phyloP scores from a whole-genome alignment of 2,329 filamentous ascomycete genomes.

The Lasiodiplodia theobromae region DNA sequence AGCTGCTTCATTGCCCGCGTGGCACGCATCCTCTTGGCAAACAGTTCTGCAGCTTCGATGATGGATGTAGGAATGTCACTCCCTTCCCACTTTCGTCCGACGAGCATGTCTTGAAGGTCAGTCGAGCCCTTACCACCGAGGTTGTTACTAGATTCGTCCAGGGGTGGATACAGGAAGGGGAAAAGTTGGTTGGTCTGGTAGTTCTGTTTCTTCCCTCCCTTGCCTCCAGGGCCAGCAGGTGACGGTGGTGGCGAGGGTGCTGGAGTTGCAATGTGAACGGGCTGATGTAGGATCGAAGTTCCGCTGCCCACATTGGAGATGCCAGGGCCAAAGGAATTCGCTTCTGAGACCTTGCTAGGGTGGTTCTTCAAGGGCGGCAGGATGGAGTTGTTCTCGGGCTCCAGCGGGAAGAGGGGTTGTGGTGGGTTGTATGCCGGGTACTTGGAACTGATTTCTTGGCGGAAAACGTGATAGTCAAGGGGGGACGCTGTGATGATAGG shows the following conservation, averaged over 20 bases:
- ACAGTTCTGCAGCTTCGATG: conserved; percentile 90
- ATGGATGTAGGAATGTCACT: conserved; percentile 94
- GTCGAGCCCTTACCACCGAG: conserved; percentile 88
- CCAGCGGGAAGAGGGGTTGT: conserved; percentile 79
- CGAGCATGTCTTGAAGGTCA: conserved; percentile 78
- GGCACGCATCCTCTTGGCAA: conserved; percentile 88
- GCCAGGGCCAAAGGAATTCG: conserved; percentile 59
- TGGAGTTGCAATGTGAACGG: conserved; percentile 98
- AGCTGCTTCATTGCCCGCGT: conserved; percentile 89
- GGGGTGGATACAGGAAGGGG: conserved; percentile 93
- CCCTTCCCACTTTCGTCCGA: conserved; percentile 90
- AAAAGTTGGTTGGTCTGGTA: conserved; percentile 99
- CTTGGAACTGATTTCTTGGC: conserved; percentile 96
- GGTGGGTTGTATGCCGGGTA: conserved; percentile 97
- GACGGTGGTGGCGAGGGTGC: conserved; percentile 95
- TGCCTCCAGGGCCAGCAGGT: conserved; percentile 80
- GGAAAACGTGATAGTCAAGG: conserved; percentile 93
- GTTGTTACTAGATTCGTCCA: conserved; percentile 87
- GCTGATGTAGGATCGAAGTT: conserved; percentile 87
- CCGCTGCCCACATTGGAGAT: conserved; percentile 55
- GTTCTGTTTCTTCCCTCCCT: conserved; percentile 97
- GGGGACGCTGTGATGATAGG: conserved; percentile 92
- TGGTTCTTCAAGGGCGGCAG: conserved; percentile 84
- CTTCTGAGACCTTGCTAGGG: conserved; percentile 60
- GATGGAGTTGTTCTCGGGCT: conserved; percentile 89